phyloP scores from a whole-genome alignment of 192 early-diverging fungal species.

The Podila minutissima region DNA sequence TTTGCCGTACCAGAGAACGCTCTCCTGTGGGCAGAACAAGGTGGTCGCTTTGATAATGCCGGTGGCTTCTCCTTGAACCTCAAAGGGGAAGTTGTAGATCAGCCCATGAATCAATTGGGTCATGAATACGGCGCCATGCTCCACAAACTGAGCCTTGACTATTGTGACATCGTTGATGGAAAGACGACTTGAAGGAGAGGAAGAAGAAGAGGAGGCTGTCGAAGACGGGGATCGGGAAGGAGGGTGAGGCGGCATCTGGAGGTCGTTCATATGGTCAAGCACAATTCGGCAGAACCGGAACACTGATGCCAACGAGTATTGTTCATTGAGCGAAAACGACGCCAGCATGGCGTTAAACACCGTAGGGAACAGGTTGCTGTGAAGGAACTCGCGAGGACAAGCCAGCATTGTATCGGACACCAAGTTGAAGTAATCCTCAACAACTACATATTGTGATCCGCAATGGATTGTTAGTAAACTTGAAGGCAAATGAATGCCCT shows the following conservation, averaged over 20 bases:
- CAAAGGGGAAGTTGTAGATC: slow-evolving; percentile 62
- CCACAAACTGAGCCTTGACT: slow-evolving; percentile 51
- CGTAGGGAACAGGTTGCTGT: slow-evolving; percentile 61
- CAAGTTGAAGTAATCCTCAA: slow-evolving; percentile 83
- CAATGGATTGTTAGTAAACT: neutral
- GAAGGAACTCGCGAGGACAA: slow-evolving; percentile 63
- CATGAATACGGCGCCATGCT: slow-evolving; percentile 55
- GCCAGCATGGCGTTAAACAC: slow-evolving; percentile 73
- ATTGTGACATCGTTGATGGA: slow-evolving; percentile 42
- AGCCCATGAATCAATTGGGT: slow-evolving; percentile 63
- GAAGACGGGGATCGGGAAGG: slow-evolving; percentile 2
- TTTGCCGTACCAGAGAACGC: slow-evolving; percentile 58
- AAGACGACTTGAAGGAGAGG: slow-evolving; percentile 5
- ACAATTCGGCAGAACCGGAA: slow-evolving; percentile 59
- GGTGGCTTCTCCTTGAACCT: slow-evolving; percentile 64
- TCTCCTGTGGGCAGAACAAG: slow-evolving; percentile 59
- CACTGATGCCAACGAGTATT: slow-evolving; percentile 58
- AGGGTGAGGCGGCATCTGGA: slow-evolving; percentile 12
- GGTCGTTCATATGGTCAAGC: slow-evolving; percentile 45
- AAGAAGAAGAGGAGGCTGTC: slow-evolving; percentile 20
- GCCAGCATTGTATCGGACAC: slow-evolving; percentile 57
- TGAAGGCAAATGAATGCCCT: neutral
- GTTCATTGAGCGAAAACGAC: slow-evolving; percentile 65
- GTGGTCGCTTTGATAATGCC: slow-evolving; percentile 57
- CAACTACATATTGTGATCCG: slow-evolving; percentile 56